phyloP scores from a whole-genome alignment of 352 stramenopile genomes.

The Stramenopiles sp. region DNA sequence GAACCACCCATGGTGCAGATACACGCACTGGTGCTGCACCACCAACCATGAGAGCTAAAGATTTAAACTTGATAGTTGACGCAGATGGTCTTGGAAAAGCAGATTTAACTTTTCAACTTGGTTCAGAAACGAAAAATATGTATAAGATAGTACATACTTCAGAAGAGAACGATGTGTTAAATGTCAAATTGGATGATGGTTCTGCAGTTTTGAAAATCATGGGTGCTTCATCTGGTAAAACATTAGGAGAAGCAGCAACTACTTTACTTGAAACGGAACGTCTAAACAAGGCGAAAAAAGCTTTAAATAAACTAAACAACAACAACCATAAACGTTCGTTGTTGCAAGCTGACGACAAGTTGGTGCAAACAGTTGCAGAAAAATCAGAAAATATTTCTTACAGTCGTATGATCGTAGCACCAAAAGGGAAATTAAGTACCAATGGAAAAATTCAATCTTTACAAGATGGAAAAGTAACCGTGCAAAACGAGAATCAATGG shows the following conservation, averaged over 20 bases:
- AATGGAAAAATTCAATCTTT: not conserved
- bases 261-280: not conserved
- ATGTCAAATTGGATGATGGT: not conserved
- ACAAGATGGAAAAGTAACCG: not conserved
- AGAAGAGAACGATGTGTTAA: not conserved
- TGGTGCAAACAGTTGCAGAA: not conserved
- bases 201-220: not conserved
- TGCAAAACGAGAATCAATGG: not conserved
- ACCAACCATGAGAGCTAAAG: not conserved
- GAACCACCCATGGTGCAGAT: not conserved
- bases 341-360: not conserved
- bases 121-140: not conserved
- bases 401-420: not conserved
- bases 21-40: not conserved
- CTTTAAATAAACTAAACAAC: too few species aligned
- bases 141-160: not conserved
- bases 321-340: not conserved
- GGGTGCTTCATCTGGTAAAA: not conserved
- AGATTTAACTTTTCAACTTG: not conserved
- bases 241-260: not conserved
- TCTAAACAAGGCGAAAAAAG: not conserved
- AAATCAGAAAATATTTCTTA: not conserved
- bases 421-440: not conserved
- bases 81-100: not conserved
- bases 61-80: not conserved